Evolutionary conservation across 2,329 filamentous ascomycete species (phyloP).

Genomic region (Ilyonectria sp.): DNA sequence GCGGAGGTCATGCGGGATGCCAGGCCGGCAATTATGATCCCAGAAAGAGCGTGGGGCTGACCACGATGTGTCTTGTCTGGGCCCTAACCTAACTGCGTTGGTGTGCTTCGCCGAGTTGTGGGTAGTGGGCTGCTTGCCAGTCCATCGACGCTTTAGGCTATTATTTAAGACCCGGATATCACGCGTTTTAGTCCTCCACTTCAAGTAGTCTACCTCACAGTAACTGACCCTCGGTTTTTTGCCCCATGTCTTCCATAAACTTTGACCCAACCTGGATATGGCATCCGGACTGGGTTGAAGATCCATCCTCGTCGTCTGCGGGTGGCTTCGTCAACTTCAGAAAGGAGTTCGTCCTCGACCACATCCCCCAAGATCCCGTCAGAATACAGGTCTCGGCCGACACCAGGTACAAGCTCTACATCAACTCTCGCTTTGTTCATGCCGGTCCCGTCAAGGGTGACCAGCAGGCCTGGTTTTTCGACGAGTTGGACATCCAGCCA

Average conservation of each 20-base stretch:
- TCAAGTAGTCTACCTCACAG: not conserved
- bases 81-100: too few relatives aligned
- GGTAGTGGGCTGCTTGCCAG: too few relatives aligned
- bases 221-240: not conserved
- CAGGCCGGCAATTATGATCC: too few relatives aligned
- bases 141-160: too few relatives aligned
- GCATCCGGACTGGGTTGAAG: constrained; percentile 33
- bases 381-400: constrained; percentile 41
- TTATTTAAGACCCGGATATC: too few relatives aligned
- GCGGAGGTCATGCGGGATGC: too few relatives aligned
- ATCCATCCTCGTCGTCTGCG: constrained; percentile 23
- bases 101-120: too few relatives aligned
- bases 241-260: too few relatives aligned
- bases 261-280: constrained; percentile 30
- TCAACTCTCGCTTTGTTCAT: constrained; percentile 33
- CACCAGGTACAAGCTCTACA: constrained; percentile 41
- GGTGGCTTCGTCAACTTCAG: constrained; percentile 36
- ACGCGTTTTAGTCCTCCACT: not conserved
- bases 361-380: not conserved
- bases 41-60: too few relatives aligned
- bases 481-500: constrained; percentile 40
- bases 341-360: constrained; percentile 5
- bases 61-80: too few relatives aligned
- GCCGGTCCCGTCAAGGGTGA: constrained; percentile 43
- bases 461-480: constrained; percentile 40